Base-by-base conservation (phyloP, 148 eudicot genomes). In the Fallopia convolvulus region DNA sequence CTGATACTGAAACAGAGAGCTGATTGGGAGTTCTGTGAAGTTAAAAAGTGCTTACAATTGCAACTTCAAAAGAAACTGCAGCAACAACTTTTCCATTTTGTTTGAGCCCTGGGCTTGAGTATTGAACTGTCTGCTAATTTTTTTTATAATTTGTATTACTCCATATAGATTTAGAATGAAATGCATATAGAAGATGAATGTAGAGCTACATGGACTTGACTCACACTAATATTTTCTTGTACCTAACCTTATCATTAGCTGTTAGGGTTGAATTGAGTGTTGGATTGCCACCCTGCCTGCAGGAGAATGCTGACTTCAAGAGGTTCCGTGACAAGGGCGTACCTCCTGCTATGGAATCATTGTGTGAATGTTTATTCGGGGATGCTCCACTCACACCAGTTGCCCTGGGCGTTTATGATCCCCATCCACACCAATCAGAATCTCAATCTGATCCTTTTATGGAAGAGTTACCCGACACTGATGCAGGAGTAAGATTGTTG, bases 251-350 rank as follows among this genome's bases (percentile, higher is more conserved):
- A 44, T 44, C 10, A 44, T 44, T 9, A 44, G 15, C 50, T 48
- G 50, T 48, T 48, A 11, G 3, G 50, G 50, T 11, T 8, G 23
- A 26, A 60, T 26, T 3, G 13, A 60, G 13, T 23, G 33, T 21
- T 60, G 58, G 20, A 52, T 32, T 32, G 40, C 32, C 17, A 26
- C 70, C 18, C 4, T 65, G 42, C 18, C 4, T 65, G 42, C 72
- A 68, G 72, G 72, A 68, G 46, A 68, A 68, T 68, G 42, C 20
- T 5, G 72, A 68, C 17, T 36, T 33, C 72, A 68, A 39, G 72
- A 68, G 15, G 9, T 68, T 68, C 14, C 72, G 72, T 68, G 44
- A 68, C 44, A 68, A 68, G 15, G 72, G 72, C 10, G 20, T 68
- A 15, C 44, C 44, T 17, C 72, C 72, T 4, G 44, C 36, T 17